Evolutionary conservation across 176 grass and related monocot species (phyloP), one percentile per base, ranked within the genome.

Genomic region (Cenchrus americanus): DNA sequence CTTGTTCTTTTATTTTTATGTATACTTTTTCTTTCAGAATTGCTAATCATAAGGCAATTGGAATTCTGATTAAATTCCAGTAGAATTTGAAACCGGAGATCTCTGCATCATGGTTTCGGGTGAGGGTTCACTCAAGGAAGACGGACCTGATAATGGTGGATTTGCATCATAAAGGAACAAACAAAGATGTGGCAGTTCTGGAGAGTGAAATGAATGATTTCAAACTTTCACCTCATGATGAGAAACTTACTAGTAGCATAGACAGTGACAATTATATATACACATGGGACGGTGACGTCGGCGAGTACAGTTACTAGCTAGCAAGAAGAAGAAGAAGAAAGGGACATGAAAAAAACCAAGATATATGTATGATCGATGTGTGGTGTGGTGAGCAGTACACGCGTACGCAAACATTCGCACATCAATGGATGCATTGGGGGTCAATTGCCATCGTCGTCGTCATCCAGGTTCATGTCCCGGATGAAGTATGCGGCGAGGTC

Each of bases 401-500:
- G 43, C 43, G 6, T 9, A 70, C 42, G 47, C 68, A 59, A 21
- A 59, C 54, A 58, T 1, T 37, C 7, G 23, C 21, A 17, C 14
- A 15, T 8, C 22, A 43, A 18, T 15, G 61, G 5, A 63, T 63
- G n/a, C 34, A 37, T 37, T 5, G 34, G 34, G 32, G 14, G 27
- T 34, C 49, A 65, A 1, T 34, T 15, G 19, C 0, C 77, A 7
- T 11, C 12, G 32, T 14, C 51, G 21, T 60, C 51, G n/a, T 22
- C 71, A 1, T 76, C 14, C 2, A 77, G 50, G 50, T 44, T 78
- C 17, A 78, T 5, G 73, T 77, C 63, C 63, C 51, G 30, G 50
- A 70, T 27, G 50, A 85, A 32, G n/a, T 4, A 70, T 5, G 74
- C 51, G 7, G 73, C 83, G 62, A 70, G 52, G 40, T 85, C 83